Conservation (phyloP, 805 yeast species). For the Myxozyma melibiosi region DNA sequence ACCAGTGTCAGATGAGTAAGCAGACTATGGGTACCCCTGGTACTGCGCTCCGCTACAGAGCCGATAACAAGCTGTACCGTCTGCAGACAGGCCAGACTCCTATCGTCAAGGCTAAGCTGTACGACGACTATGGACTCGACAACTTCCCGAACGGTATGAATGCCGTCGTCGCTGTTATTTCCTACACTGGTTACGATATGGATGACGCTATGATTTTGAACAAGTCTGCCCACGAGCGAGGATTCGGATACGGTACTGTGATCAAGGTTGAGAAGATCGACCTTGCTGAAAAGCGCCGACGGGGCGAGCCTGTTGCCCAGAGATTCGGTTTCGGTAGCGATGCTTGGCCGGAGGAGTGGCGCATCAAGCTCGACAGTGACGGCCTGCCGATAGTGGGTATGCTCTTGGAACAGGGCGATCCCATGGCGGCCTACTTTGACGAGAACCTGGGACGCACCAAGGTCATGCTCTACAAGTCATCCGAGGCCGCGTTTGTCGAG, state of each 20-base stretch:
- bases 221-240: slow-evolving; percentile 96
- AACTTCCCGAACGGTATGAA: slow-evolving; percentile 98
- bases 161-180: slow-evolving; percentile 98
- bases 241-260: slow-evolving; percentile 96
- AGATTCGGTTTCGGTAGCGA: slow-evolving; percentile 94
- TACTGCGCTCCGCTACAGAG: slow-evolving; percentile 86
- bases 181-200: slow-evolving; percentile 99
- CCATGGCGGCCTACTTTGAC: slow-evolving; percentile 89
- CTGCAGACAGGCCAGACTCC: slow-evolving; percentile 97
- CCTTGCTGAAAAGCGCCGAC: slow-evolving; percentile 69
- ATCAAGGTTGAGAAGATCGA: slow-evolving; percentile 94
- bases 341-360: slow-evolving; percentile 90
- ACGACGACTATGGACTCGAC: slow-evolving; percentile 97
- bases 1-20: slow-evolving; percentile 99
- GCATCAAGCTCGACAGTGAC: slow-evolving; percentile 82
- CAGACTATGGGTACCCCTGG: slow-evolving; percentile 99
- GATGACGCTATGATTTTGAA: slow-evolving; percentile 99
- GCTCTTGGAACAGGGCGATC: slow-evolving; percentile 91
- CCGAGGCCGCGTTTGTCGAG: slow-evolving; percentile 92
- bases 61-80: slow-evolving; percentile 91
- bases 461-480: slow-evolving; percentile 88
- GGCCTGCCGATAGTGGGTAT: slow-evolving; percentile 91
- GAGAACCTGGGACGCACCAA: slow-evolving; percentile 89
- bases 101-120: slow-evolving; percentile 87
- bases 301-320: slow-evolving; percentile 93